phyloP scores from a whole-genome alignment of 1,284 basidiomycete genomes.

The Cystobasidiaceae sp. region DNA sequence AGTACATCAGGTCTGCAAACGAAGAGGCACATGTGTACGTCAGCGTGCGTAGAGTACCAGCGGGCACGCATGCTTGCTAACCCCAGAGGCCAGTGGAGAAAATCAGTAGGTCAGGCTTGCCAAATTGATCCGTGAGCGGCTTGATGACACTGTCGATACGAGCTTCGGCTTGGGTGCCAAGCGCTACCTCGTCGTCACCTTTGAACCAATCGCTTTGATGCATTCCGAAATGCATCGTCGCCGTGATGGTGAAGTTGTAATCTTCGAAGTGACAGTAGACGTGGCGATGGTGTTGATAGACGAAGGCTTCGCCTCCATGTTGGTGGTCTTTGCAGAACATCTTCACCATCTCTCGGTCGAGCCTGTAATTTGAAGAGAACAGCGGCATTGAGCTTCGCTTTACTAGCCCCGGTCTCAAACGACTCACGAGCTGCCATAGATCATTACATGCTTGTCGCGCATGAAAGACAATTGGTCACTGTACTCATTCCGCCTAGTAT shows the following conservation, averaged over 20 bases:
- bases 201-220: constrained; percentile 17
- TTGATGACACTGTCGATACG: constrained; percentile 2
- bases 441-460: constrained; percentile 16
- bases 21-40: background rate
- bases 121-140: constrained; percentile 16
- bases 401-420: no score
- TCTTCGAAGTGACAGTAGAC: constrained; percentile 14
- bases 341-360: constrained; percentile 21
- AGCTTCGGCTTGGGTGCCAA: constrained; percentile 2
- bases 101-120: constrained; percentile 22
- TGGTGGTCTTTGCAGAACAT: constrained; percentile 27
- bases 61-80: background rate
- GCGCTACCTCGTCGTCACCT: constrained; percentile 11
- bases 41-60: background rate
- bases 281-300: constrained; percentile 10
- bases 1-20: constrained; percentile 15
- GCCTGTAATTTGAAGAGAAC: background rate
- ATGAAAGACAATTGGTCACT: constrained; percentile 7
- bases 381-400: background rate
- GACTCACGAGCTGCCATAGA: constrained; percentile 24
- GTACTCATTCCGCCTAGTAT: background rate
- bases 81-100: constrained; percentile 28
- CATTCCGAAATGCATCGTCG: constrained; percentile 17
- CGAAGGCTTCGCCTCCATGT: background rate
- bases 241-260: constrained; percentile 22